Evolutionary conservation across 108 stramenopile species (phyloP).

Genomic region (Conticribra weissflogii): DNA sequence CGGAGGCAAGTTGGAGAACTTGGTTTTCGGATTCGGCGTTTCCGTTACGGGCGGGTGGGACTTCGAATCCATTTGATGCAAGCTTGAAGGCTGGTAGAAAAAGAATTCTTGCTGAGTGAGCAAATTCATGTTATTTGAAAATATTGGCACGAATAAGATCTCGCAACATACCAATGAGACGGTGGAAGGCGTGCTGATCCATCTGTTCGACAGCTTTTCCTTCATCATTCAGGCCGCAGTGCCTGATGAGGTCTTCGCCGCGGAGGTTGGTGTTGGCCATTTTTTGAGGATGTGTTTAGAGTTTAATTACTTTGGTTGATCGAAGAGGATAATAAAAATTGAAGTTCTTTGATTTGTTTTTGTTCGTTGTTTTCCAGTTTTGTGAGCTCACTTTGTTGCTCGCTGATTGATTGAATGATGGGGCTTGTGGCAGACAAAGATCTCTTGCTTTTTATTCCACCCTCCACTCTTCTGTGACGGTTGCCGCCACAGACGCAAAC

Average conservation of each 20-base stretch:
- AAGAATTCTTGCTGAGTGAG: neutral
- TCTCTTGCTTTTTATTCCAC: no score
- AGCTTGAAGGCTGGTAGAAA: conserved; percentile 47
- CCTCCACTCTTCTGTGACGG: no score
- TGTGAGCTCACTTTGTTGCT: no score
- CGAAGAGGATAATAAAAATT: neutral
- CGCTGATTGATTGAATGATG: no score
- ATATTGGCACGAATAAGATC: neutral
- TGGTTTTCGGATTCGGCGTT: conserved; percentile 40
- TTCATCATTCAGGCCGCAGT: conserved; percentile 53
- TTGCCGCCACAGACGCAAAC: no score
- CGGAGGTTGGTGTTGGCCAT: conserved; percentile 41
- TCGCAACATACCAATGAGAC: conserved; percentile 34
- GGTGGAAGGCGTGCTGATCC: conserved; percentile 45
- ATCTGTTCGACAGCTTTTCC: conserved; percentile 47
- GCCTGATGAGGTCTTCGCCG: conserved; percentile 52
- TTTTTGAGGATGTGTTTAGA: conserved; percentile 2
- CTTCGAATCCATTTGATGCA: conserved; percentile 56
- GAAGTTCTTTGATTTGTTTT: neutral
- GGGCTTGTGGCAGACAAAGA: no score
- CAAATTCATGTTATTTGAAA: neutral
- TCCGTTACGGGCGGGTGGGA: conserved; percentile 33
- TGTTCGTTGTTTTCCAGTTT: neutral
- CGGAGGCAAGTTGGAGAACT: conserved; percentile 55
- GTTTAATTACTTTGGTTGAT: neutral